Conservation (phyloP, 2,329 filamentous ascomycete genomes). For the Xylaria sp. region DNA sequence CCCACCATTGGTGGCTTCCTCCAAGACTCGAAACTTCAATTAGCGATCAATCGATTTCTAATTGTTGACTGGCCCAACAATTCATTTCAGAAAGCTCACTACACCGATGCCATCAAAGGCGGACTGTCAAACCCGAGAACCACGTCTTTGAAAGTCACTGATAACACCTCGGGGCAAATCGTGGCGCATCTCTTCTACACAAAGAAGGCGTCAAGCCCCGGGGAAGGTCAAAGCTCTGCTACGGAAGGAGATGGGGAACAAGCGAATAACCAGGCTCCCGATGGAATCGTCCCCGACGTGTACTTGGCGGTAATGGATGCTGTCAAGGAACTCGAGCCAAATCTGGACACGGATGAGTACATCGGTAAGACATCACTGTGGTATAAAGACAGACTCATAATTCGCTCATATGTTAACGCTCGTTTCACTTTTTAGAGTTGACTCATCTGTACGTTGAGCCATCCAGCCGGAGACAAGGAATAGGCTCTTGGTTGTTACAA, state of each 20-base stretch:
- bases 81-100: slow-evolving; percentile 9
- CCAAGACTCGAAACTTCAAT: slow-evolving; percentile 30
- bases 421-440: not conserved
- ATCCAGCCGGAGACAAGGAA: slow-evolving; percentile 25
- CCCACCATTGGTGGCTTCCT: slow-evolving; percentile 24
- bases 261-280: not conserved
- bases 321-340: slow-evolving; percentile 14
- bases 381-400: not conserved
- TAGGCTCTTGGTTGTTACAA: slow-evolving; percentile 26
- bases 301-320: slow-evolving; percentile 18
- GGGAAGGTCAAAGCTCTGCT: not conserved
- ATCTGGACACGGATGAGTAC: slow-evolving; percentile 22
- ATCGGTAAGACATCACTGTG: slow-evolving; percentile 15
- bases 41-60: slow-evolving; percentile 35
- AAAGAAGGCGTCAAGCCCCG: not conserved
- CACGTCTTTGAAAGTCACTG: slow-evolving; percentile 21
- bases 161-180: slow-evolving; percentile 11
- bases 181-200: slow-evolving; percentile 31
- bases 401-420: not conserved
- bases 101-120: slow-evolving; percentile 7
- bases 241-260: not conserved
- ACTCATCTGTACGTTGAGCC: slow-evolving; percentile 34
- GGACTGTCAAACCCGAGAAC: slow-evolving; percentile 8
- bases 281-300: slow-evolving; percentile 19
- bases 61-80: slow-evolving; percentile 28